phyloP scores from a whole-genome alignment of 1,284 basidiomycete genomes.

The Ceraceosorus bombacis region DNA sequence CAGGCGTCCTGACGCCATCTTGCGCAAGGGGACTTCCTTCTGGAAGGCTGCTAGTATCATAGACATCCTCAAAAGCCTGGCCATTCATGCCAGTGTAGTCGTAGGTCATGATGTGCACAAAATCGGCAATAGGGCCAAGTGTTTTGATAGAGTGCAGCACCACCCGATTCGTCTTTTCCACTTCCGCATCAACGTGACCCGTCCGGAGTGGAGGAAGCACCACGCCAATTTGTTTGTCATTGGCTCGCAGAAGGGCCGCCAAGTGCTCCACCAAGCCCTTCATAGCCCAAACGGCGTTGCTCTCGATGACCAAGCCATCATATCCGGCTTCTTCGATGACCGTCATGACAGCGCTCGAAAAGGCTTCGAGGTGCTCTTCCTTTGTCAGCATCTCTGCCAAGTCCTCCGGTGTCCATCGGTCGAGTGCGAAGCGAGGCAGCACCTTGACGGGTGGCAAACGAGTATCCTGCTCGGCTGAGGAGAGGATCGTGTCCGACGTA shows the following conservation, averaged over 20 bases:
- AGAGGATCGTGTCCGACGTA: no score
- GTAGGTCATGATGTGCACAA: conserved; percentile 30
- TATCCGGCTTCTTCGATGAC: conserved; percentile 4
- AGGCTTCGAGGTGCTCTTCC: not conserved
- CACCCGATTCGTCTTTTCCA: conserved; percentile 17
- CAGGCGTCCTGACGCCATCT: conserved; percentile 8
- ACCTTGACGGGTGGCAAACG: conserved; percentile 7
- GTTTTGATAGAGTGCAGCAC: conserved; percentile 21
- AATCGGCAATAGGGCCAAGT: conserved; percentile 21
- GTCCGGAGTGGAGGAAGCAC: conserved; percentile 22
- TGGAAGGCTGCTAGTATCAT: not conserved
- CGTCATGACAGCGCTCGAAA: conserved; percentile 13
- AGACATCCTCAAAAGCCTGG: not conserved
- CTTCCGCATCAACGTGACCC: not conserved
- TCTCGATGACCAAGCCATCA: conserved; percentile 24
- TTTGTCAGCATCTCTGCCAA: not conserved
- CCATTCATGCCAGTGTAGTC: conserved; percentile 24
- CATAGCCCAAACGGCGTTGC: conserved; percentile 22
- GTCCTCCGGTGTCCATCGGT: conserved; percentile 4
- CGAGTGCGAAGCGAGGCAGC: conserved; percentile 25
- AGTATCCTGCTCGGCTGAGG: no score
- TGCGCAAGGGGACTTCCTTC: not conserved
- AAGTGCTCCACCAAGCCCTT: conserved; percentile 18
- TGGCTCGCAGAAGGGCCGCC: conserved; percentile 2
- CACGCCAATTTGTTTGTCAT: conserved; percentile 11